phyloP scores from a whole-genome alignment of 768 basidiomycete genomes.

The Rickenella mellea region DNA sequence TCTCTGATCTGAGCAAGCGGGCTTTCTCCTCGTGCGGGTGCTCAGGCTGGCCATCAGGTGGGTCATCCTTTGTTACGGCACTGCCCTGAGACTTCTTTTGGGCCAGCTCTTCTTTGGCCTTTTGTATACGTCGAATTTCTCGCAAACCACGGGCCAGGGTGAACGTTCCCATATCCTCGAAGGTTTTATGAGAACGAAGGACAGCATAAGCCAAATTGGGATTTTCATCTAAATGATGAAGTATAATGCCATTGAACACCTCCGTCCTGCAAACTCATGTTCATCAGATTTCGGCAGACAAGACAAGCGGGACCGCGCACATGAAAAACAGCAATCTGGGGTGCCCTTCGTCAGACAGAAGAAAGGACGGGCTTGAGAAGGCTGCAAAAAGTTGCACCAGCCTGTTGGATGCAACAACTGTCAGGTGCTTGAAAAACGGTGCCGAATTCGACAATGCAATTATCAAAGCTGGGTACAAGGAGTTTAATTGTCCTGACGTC shows the following conservation, averaged over 20 bases:
- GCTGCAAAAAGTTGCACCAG: conserved; percentile 86
- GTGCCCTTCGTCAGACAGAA: conserved; percentile 91
- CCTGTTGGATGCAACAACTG: conserved; percentile 72
- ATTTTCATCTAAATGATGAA: conserved; percentile 72
- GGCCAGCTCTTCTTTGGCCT: conserved; percentile 62
- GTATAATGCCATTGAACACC: conserved; percentile 79
- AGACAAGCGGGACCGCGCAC: conserved; percentile 29
- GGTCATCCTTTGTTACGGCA: conserved; percentile 8
- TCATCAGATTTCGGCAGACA: neutral
- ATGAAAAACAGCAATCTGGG: conserved; percentile 89
- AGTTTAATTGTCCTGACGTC: conserved; percentile 71
- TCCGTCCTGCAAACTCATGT: conserved; percentile 53
- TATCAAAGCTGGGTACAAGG: conserved; percentile 86
- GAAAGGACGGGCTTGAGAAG: conserved; percentile 82
- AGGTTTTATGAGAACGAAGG: conserved; percentile 71
- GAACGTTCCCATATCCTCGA: conserved; percentile 88
- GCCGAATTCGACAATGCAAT: conserved; percentile 85
- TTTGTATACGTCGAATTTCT: conserved; percentile 69
- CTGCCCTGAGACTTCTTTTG: conserved; percentile 18
- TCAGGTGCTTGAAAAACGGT: conserved; percentile 76
- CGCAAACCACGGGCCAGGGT: conserved; percentile 78
- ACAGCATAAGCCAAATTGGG: conserved; percentile 84
- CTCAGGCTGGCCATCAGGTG: conserved; percentile 11
- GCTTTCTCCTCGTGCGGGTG: conserved; percentile 55
- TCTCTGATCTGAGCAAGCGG: conserved; percentile 50